A percentile compares a stretch with the other conserved stretches of the same genome.
phyloP scores from a whole-genome alignment of 2,329 filamentous ascomycete species.

The Parafenestella ontariensis region DNA sequence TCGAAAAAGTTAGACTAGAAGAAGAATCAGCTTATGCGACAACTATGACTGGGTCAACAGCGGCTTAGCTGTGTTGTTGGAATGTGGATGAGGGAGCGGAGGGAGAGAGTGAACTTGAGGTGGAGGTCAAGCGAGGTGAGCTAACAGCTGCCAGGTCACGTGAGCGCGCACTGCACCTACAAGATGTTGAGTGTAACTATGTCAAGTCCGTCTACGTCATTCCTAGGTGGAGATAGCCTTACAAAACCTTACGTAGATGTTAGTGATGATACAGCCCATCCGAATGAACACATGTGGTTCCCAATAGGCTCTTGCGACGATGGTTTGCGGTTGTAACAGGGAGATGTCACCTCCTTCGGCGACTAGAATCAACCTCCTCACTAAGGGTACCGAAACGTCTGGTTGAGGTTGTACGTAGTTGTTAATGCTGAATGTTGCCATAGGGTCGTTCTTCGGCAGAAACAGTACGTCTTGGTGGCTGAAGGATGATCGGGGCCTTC shows the following conservation, averaged over 20 bases:
- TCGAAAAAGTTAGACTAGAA: neutral
- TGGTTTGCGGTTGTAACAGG: too few species aligned
- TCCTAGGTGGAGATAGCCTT: neutral
- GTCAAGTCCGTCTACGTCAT: neutral
- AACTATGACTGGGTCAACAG: neutral
- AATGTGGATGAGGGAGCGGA: slow-evolving; percentile 4
- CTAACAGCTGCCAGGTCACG: slow-evolving; percentile 13
- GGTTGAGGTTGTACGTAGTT: too few species aligned
- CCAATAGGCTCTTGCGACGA: too few species aligned
- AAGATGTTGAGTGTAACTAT: neutral
- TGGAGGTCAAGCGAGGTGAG: neutral
- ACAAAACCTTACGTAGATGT: too few species aligned
- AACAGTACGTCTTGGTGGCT: slow-evolving; percentile 1
- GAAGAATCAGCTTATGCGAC: neutral
- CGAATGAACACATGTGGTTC: too few species aligned
- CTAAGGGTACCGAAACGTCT: too few species aligned
- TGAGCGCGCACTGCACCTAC: slow-evolving; percentile 1
- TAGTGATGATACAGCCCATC: too few species aligned
- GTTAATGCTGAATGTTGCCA: too few species aligned
- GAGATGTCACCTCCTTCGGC: too few species aligned
- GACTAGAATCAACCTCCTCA: too few species aligned
- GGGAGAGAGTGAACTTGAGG: neutral
- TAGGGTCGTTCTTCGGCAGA: too few species aligned
- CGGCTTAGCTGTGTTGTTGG: slow-evolving; percentile 1
- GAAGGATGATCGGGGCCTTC: neutral